Evolutionary conservation across 257 asterid genomes (phyloP).

Genomic region (Avicennia marina): DNA sequence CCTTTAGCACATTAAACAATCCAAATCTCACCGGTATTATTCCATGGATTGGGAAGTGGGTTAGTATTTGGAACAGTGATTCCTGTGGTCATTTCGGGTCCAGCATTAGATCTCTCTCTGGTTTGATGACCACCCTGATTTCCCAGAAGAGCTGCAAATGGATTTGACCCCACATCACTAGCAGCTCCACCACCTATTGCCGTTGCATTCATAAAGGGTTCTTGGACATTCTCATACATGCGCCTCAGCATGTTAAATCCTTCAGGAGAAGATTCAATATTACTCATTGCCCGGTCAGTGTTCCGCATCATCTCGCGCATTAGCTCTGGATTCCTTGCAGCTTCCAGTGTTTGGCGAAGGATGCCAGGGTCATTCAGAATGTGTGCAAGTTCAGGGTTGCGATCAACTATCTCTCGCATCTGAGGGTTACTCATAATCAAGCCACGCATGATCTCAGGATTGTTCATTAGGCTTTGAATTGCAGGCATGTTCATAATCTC

Average conservation of each 20-base stretch:
- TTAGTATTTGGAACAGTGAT: slow-evolving; percentile 42
- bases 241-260: slow-evolving; percentile 75
- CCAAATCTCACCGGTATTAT: slow-evolving; percentile 15
- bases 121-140: slow-evolving; percentile 36
- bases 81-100: slow-evolving; percentile 29
- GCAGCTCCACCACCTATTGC: slow-evolving; percentile 34
- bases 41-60: slow-evolving; percentile 76
- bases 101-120: slow-evolving; percentile 36
- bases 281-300: slow-evolving; percentile 62
- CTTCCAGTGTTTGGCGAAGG: slow-evolving; percentile 57
- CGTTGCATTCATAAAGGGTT: slow-evolving; percentile 57
- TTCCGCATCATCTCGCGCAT: slow-evolving; percentile 75
- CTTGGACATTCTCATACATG: slow-evolving; percentile 72
- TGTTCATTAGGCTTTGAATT: slow-evolving; percentile 50
- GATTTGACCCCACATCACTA: slow-evolving; percentile 34
- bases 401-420: slow-evolving; percentile 62
- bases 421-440: slow-evolving; percentile 64
- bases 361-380: slow-evolving; percentile 57
- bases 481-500: slow-evolving; percentile 55
- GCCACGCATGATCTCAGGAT: slow-evolving; percentile 58
- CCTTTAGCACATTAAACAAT: not conserved
- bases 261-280: slow-evolving; percentile 68
- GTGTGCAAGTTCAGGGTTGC: slow-evolving; percentile 68
- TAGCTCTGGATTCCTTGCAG: slow-evolving; percentile 62
- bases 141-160: slow-evolving; percentile 44